phyloP scores from a whole-genome alignment of 1,284 basidiomycete species.

The Malassezia dermatis region DNA sequence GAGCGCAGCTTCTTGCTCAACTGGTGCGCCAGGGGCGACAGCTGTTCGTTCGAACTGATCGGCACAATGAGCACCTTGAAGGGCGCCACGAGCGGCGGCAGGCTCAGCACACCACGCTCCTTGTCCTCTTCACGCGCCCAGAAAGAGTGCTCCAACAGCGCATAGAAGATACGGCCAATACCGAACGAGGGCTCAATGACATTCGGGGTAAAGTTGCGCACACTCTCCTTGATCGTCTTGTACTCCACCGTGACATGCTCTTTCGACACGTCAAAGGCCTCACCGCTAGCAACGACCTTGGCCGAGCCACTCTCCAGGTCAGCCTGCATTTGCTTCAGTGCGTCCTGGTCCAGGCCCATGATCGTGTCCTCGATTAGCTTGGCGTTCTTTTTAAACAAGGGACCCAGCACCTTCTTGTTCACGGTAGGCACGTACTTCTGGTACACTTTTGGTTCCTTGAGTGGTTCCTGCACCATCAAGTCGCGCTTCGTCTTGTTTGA shows the following conservation, averaged over 20 bases:
- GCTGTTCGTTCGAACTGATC: slow-evolving; percentile 75
- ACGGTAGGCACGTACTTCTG: slow-evolving; percentile 67
- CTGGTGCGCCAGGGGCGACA: slow-evolving; percentile 73
- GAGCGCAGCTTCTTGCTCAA: slow-evolving; percentile 77
- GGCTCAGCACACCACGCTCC: slow-evolving; percentile 60
- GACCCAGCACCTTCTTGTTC: slow-evolving; percentile 80
- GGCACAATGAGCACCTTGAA: slow-evolving; percentile 94
- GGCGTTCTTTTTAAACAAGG: slow-evolving; percentile 78
- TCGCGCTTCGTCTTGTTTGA: slow-evolving; percentile 52
- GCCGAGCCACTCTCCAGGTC: slow-evolving; percentile 57
- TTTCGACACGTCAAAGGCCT: slow-evolving; percentile 60
- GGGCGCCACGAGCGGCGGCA: slow-evolving; percentile 81
- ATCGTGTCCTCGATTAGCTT: slow-evolving; percentile 63
- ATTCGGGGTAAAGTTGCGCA: slow-evolving; percentile 89
- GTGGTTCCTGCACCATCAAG: slow-evolving; percentile 69
- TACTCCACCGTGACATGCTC: slow-evolving; percentile 70
- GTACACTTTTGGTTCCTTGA: slow-evolving; percentile 68
- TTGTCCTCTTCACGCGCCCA: slow-evolving; percentile 77
- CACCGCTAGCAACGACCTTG: slow-evolving; percentile 54
- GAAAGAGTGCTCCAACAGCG: slow-evolving; percentile 86
- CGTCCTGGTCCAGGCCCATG: slow-evolving; percentile 60
- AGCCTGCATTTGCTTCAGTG: slow-evolving; percentile 61
- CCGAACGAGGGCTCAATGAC: slow-evolving; percentile 99
- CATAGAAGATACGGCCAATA: slow-evolving; percentile 89
- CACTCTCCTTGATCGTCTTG: slow-evolving; percentile 81